Conservation (phyloP, 1,284 basidiomycete species). For the Ganoderma lingzhi region DNA sequence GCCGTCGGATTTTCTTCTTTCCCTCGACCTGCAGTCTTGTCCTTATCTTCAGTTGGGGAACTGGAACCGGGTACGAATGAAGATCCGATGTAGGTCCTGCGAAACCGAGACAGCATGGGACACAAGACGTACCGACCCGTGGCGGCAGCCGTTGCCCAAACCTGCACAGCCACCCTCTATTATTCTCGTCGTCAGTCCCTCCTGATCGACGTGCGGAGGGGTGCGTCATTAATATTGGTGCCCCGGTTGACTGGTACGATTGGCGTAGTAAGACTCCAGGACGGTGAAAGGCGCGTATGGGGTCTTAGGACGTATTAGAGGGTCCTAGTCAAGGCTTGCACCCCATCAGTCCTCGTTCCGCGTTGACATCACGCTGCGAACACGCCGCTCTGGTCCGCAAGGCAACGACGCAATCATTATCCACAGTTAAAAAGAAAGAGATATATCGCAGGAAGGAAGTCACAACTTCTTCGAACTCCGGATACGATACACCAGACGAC, state of each 20-base stretch:
- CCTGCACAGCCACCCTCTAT: constrained; percentile 1
- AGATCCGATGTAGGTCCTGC: background rate
- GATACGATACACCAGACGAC: too few relatives aligned
- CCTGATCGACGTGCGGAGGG: background rate
- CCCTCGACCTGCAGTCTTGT: background rate
- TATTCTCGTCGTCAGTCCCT: background rate
- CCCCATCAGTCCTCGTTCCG: too few relatives aligned
- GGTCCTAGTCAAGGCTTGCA: too few relatives aligned
- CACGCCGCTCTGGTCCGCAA: too few relatives aligned
- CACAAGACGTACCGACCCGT: background rate
- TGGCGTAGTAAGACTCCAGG: too few relatives aligned
- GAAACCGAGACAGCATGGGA: background rate
- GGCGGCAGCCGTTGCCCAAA: background rate
- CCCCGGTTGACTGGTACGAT: background rate
- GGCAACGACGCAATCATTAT: too few relatives aligned
- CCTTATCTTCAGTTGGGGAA: background rate
- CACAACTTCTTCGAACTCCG: too few relatives aligned
- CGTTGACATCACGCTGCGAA: too few relatives aligned
- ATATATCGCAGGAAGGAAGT: too few relatives aligned
- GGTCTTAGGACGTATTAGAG: too few relatives aligned
- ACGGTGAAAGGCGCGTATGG: too few relatives aligned
- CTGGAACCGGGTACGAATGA: background rate
- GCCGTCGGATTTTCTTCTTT: background rate
- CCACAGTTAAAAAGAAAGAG: too few relatives aligned
- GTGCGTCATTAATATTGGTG: background rate